Conservation (phyloP, 108 stramenopile species). For the Nitzschia palea region DNA sequence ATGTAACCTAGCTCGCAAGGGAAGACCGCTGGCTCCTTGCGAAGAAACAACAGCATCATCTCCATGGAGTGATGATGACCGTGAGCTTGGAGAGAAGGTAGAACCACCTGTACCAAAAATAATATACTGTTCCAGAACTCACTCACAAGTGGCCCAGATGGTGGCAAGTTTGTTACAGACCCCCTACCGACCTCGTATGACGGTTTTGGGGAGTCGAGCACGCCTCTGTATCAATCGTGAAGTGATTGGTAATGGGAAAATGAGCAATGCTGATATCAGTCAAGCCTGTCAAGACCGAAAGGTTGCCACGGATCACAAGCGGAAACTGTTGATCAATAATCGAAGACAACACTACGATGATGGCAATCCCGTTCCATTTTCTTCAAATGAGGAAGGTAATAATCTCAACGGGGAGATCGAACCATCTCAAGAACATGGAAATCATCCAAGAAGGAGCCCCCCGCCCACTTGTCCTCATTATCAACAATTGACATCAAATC, state of each 20-base stretch:
- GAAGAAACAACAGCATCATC: too few species aligned
- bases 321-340: conserved; percentile 33
- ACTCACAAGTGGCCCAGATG: conserved; percentile 93
- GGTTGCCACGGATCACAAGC: conserved; percentile 51
- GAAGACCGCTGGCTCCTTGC: background rate
- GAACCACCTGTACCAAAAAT: conserved; percentile 43
- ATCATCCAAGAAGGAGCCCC: conserved; percentile 14
- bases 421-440: conserved; percentile 4
- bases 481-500: conserved; percentile 55
- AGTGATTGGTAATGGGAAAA: conserved; percentile 6
- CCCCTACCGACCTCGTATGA: conserved; percentile 85
- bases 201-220: conserved; percentile 88
- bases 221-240: conserved; percentile 84
- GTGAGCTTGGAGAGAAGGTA: background rate
- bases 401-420: conserved; percentile 11
- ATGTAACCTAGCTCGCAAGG: background rate
- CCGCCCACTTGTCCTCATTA: conserved; percentile 68
- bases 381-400: conserved; percentile 23
- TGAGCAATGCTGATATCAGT: conserved; percentile 40
- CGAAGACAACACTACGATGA: conserved; percentile 43
- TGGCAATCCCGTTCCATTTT: conserved; percentile 40
- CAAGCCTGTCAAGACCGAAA: conserved; percentile 56
- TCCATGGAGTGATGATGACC: background rate
- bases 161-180: conserved; percentile 88
- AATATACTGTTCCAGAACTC: conserved; percentile 93